Percentiles rank a stretch among this genome's conserved stretches.
Conservation (phyloP, 371 early-diverging fungal genomes). For the Saksenaea vasiformis region DNA sequence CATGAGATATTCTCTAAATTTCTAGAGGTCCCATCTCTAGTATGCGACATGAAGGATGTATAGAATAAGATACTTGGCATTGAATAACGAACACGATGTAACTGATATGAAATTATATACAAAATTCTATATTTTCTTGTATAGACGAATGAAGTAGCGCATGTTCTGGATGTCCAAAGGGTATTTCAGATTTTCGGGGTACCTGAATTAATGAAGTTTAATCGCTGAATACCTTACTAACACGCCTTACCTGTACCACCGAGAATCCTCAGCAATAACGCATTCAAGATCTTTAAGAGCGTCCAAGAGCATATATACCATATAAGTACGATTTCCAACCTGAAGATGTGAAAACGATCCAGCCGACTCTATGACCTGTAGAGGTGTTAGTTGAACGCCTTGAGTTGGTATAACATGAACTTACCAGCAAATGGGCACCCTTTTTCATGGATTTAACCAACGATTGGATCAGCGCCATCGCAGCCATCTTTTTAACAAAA, state of each 20-base stretch:
- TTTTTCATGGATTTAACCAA: slow-evolving; percentile 66
- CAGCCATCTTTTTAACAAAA: slow-evolving; percentile 75
- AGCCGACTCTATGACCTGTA: slow-evolving; percentile 86
- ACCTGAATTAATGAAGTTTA: slow-evolving; percentile 18
- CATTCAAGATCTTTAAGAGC: slow-evolving; percentile 73
- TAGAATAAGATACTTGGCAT: no score
- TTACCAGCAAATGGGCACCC: slow-evolving; percentile 75
- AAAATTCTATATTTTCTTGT: no score
- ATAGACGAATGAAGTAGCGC: no score
- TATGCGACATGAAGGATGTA: no score
- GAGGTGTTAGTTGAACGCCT: neutral
- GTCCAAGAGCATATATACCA: slow-evolving; percentile 88
- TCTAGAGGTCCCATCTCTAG: no score
- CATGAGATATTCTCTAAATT: no score
- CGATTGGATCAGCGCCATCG: slow-evolving; percentile 74
- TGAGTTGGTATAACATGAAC: neutral
- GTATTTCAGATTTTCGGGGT: slow-evolving; percentile 67
- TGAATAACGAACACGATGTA: no score
- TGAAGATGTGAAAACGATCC: slow-evolving; percentile 89
- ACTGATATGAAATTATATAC: no score
- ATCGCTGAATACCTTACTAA: neutral
- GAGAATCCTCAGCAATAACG: slow-evolving; percentile 68
- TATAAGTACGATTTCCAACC: slow-evolving; percentile 77
- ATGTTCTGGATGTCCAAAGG: slow-evolving; percentile 60
- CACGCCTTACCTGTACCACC: slow-evolving; percentile 79